Evolutionary conservation across 139 green algal genomes (phyloP).

Genomic region (Zygnema circumcarinatum): DNA sequence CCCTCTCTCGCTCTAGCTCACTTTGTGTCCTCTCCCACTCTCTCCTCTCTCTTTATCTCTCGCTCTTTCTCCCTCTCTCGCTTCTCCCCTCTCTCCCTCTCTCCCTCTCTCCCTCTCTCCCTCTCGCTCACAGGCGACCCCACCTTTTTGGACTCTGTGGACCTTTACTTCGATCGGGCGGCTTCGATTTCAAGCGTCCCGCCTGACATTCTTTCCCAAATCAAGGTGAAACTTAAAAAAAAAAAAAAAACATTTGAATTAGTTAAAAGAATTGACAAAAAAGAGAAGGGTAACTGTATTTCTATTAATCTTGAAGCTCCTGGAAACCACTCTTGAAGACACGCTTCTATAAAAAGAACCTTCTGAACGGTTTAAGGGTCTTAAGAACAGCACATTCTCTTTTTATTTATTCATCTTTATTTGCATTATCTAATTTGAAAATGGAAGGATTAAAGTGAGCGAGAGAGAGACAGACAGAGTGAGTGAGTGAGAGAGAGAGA

Average conservation of each 20-base stretch:
- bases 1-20: too few species aligned
- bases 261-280: background rate
- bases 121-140: slow-evolving; percentile 7
- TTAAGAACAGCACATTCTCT: too few species aligned
- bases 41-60: background rate
- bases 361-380: too few species aligned
- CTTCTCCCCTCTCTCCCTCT: background rate
- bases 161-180: slow-evolving; percentile 57
- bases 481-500: too few species aligned
- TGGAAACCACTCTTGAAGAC: too few species aligned
- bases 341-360: too few species aligned
- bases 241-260: background rate
- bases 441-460: too few species aligned
- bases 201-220: slow-evolving; percentile 54
- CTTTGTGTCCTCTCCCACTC: background rate
- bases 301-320: too few species aligned
- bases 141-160: slow-evolving; percentile 57
- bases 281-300: background rate
- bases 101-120: background rate
- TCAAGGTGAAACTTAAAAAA: slow-evolving; percentile 60
- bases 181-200: slow-evolving; percentile 44
- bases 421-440: too few species aligned
- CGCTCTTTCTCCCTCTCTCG: background rate
- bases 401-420: too few species aligned
- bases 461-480: too few species aligned